phyloP scores from a whole-genome alignment of 371 early-diverging fungal genomes.

The Cokeromyces recurvatus region DNA sequence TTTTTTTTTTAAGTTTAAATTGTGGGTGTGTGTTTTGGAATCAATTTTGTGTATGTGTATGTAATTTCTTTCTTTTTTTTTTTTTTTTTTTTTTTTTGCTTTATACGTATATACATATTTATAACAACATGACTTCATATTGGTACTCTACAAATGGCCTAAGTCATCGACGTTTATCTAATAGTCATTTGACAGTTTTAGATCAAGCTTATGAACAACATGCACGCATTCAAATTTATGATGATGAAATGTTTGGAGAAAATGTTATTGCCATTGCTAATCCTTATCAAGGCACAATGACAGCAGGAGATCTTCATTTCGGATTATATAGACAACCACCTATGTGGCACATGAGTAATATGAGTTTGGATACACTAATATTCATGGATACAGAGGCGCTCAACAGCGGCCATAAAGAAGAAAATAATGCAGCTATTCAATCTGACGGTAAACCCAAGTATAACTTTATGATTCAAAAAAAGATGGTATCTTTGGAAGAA shows the following conservation, averaged over 20 bases:
- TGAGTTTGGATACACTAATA: constrained; percentile 22
- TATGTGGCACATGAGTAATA: constrained; percentile 24
- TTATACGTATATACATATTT: not conserved
- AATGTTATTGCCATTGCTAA: constrained; percentile 28
- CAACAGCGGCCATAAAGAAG: not conserved
- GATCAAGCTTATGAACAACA: constrained; percentile 29
- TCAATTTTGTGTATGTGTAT: too few relatives aligned
- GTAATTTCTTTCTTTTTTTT: not conserved
- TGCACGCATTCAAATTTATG: constrained; percentile 22
- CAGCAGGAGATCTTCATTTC: constrained; percentile 27
- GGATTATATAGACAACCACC: constrained; percentile 32
- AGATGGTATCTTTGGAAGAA: constrained; percentile 1
- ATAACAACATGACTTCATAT: constrained; percentile 14
- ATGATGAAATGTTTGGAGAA: constrained; percentile 40
- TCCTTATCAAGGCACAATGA: constrained; percentile 30
- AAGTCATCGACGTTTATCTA: constrained; percentile 17
- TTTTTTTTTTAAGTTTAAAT: not conserved
- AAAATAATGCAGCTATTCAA: not conserved
- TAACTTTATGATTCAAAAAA: not conserved
- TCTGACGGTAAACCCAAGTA: too few relatives aligned
- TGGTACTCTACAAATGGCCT: constrained; percentile 34
- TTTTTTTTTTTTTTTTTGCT: not conserved
- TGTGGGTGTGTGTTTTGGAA: too few relatives aligned
- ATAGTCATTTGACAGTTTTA: constrained; percentile 18
- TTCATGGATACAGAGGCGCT: constrained; percentile 10